Conservation (phyloP, 1,284 basidiomycete species). For the Puccinia brachypodii region DNA sequence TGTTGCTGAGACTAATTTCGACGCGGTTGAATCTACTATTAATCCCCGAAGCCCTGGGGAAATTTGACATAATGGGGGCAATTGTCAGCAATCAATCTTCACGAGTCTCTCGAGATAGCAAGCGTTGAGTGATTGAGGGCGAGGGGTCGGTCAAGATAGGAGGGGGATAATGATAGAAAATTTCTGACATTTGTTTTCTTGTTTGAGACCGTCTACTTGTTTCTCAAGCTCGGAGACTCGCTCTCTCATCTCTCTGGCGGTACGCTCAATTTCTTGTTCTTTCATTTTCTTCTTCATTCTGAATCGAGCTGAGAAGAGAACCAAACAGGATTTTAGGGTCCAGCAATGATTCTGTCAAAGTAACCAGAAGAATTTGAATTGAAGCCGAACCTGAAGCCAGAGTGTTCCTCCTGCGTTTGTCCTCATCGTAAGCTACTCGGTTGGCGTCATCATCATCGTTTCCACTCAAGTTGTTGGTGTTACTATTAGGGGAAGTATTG, state of each 20-base stretch:
- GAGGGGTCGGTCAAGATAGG: background rate
- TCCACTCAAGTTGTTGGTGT: background rate
- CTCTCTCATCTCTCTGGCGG: constrained; percentile 40
- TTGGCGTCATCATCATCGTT: constrained; percentile 47
- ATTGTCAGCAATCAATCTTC: background rate
- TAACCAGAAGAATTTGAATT: background rate
- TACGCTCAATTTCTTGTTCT: constrained; percentile 45
- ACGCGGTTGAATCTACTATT: constrained; percentile 38
- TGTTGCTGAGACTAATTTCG: constrained; percentile 9
- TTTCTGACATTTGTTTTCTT: constrained; percentile 48
- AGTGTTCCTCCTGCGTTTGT: constrained; percentile 47
- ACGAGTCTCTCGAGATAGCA: background rate
- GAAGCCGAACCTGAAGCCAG: constrained; percentile 40
- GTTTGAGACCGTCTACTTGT: constrained; percentile 41
- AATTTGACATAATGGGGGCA: background rate
- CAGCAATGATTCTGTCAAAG: background rate
- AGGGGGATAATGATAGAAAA: background rate
- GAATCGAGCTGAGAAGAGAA: constrained; percentile 27
- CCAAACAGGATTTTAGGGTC: too few relatives aligned
- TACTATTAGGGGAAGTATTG: background rate
- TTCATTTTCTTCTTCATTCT: constrained; percentile 49
- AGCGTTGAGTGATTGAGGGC: background rate
- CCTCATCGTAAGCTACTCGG: constrained; percentile 38
- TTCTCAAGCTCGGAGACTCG: constrained; percentile 45
- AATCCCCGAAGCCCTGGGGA: constrained; percentile 42